Evolutionary conservation across 495 filamentous ascomycete species (phyloP).

Genomic region (Penicillium cataractarum): DNA sequence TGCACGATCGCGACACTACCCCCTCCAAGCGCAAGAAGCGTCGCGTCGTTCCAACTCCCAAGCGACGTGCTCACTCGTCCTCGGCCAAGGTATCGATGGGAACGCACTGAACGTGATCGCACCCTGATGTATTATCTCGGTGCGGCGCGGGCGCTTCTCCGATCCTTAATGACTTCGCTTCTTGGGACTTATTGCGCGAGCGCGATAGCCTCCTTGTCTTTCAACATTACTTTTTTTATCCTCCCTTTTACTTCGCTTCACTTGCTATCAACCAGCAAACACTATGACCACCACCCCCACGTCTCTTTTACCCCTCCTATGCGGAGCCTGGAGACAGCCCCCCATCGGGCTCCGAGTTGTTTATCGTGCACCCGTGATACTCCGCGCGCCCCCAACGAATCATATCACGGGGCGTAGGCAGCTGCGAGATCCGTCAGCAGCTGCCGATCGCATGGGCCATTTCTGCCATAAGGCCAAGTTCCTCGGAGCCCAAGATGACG

Average conservation of each 20-base stretch:
- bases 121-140: slow-evolving; percentile 2
- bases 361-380: slow-evolving; percentile 25
- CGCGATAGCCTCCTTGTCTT: slow-evolving; percentile 18
- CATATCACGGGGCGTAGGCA: slow-evolving; percentile 20
- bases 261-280: slow-evolving; percentile 1
- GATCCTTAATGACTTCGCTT: slow-evolving; percentile 15
- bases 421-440: slow-evolving; percentile 20
- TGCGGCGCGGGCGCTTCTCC: slow-evolving; percentile 32
- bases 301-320: slow-evolving; percentile 5
- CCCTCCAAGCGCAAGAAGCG: slow-evolving; percentile 47
- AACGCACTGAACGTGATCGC: slow-evolving; percentile 11
- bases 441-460: slow-evolving; percentile 14
- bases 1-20: slow-evolving; percentile 35
- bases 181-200: slow-evolving; percentile 13
- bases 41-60: slow-evolving; percentile 32
- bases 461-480: slow-evolving; percentile 1
- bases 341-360: slow-evolving; percentile 3
- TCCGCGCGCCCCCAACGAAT: slow-evolving; percentile 15
- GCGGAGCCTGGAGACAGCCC: neutral
- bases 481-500: neutral
- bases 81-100: slow-evolving; percentile 21
- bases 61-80: slow-evolving; percentile 43
- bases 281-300: slow-evolving; percentile 9
- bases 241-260: slow-evolving; percentile 4
- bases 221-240: neutral